Percentiles rank a stretch among this genome's conserved stretches.
Evolutionary conservation across 805 yeast genomes (phyloP).

Genomic region (Teunomyces tritomae): DNA sequence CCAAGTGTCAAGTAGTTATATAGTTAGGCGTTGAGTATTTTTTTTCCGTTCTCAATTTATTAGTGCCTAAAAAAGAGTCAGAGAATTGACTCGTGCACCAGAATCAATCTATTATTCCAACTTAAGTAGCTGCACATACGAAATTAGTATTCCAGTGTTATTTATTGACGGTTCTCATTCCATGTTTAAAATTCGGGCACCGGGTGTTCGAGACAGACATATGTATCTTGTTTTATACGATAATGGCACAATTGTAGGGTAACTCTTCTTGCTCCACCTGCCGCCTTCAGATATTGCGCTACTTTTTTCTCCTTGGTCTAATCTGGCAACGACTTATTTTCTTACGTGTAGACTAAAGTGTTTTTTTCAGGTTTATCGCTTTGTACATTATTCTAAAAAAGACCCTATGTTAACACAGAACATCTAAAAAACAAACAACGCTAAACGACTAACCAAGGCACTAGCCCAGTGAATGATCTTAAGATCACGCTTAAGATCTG

Average conservation of each 20-base stretch:
- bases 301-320: neutral
- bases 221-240: neutral
- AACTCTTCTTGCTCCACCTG: neutral
- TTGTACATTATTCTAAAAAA: slow-evolving; percentile 1
- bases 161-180: neutral
- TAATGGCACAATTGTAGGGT: neutral
- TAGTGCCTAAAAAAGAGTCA: slow-evolving; percentile 2
- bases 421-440: slow-evolving; percentile 1
- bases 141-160: neutral
- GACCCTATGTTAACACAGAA: neutral
- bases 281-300: neutral
- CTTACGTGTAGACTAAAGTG: neutral
- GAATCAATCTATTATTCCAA: neutral
- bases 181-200: neutral
- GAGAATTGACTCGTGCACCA: slow-evolving; percentile 1
- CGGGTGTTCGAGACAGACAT: neutral
- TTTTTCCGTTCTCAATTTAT: slow-evolving; percentile 2
- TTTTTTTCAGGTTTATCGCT: neutral
- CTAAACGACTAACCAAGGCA: slow-evolving; percentile 1
- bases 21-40: slow-evolving; percentile 2
- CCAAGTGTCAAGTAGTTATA: slow-evolving; percentile 3
- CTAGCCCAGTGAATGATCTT: slow-evolving; percentile 1
- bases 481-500: slow-evolving; percentile 63
- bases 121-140: neutral
- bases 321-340: neutral